Conservation (phyloP, 257 asterid genomes). For the Rauvolfia tetraphylla region DNA sequence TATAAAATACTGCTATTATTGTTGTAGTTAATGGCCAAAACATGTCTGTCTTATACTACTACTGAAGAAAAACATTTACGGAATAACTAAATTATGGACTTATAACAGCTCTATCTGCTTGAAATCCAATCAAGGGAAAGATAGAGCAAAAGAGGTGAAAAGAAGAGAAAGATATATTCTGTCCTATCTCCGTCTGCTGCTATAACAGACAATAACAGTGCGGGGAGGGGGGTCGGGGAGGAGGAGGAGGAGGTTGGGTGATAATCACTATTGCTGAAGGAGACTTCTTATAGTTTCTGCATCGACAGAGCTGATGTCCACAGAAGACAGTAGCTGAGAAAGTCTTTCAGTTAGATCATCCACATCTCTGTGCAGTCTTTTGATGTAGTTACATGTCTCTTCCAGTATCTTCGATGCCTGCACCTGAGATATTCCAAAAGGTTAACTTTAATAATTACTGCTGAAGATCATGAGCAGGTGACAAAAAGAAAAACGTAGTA, state of each 20-base stretch:
- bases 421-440: slow-evolving; percentile 25
- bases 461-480: background rate
- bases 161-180: background rate
- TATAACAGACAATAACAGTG: background rate
- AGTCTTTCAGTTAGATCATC: slow-evolving; percentile 56
- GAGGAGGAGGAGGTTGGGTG: background rate
- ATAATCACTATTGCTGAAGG: slow-evolving; percentile 19
- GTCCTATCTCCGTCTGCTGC: background rate
- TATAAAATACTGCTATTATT: background rate
- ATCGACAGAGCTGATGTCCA: slow-evolving; percentile 33
- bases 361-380: slow-evolving; percentile 58
- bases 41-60: background rate
- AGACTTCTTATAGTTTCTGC: slow-evolving; percentile 39
- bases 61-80: background rate
- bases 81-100: background rate
- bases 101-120: background rate
- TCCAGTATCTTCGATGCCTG: slow-evolving; percentile 41
- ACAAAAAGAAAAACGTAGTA: no score
- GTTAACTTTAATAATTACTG: background rate
- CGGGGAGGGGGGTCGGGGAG: background rate
- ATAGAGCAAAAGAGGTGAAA: background rate
- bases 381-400: slow-evolving; percentile 52
- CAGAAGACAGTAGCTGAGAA: slow-evolving; percentile 47
- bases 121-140: background rate
- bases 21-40: background rate